Percentiles rank a stretch among this genome's conserved stretches.
phyloP scores from a whole-genome alignment of 345 rosid genomes.

The Hibiscus tridactylites region DNA sequence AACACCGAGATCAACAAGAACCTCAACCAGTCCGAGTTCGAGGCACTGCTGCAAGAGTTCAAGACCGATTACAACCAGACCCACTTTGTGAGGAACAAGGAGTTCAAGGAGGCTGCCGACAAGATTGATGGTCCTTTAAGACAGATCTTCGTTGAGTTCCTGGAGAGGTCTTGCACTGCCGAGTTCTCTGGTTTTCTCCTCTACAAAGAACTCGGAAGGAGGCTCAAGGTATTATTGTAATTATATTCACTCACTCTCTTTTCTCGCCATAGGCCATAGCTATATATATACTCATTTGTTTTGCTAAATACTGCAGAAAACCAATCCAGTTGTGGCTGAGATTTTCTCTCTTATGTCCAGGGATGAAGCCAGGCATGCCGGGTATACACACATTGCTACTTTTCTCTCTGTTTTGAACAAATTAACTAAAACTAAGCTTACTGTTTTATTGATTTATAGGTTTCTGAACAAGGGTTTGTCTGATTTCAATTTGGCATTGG shows the following conservation, averaged over 20 bases:
- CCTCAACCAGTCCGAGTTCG: constrained; percentile 34
- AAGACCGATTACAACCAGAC: constrained; percentile 96
- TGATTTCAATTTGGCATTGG: constrained; percentile 90
- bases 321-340: constrained; percentile 94
- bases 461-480: constrained; percentile 98
- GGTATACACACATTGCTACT: constrained; percentile 30
- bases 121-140: constrained; percentile 80
- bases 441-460: constrained; percentile 24
- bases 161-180: constrained; percentile 96
- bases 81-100: constrained; percentile 91
- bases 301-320: constrained; percentile 53
- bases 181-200: constrained; percentile 98
- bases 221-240: constrained; percentile 60
- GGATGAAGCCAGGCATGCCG: constrained; percentile 99
- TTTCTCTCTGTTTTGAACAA: background rate
- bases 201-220: constrained; percentile 96
- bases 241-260: background rate
- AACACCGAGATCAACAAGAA: constrained; percentile 90
- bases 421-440: background rate
- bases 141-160: constrained; percentile 88
- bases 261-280: background rate
- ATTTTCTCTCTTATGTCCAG: constrained; percentile 95
- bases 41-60: constrained; percentile 24
- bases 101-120: constrained; percentile 98
- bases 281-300: background rate